Evolutionary conservation across 2,329 filamentous ascomycete species (phyloP), one percentile per base, ranked within the genome.

Genomic region (Fusarium subglutinans): DNA sequence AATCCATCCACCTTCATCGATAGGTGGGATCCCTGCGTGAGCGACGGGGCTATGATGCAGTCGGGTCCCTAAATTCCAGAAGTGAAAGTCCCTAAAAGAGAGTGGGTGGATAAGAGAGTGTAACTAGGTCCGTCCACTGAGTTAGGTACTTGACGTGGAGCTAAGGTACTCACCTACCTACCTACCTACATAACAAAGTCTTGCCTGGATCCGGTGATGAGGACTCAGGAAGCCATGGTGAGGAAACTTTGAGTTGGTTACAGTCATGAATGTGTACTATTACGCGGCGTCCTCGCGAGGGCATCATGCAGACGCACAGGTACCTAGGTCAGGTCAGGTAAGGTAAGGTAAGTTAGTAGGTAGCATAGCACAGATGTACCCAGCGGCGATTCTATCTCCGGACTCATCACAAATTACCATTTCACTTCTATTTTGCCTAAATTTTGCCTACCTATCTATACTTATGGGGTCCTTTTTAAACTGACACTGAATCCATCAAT

Each of bases 31-130:
- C 66, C 66, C 68, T 69, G 66, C 65, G 72, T 67, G 76, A 76
- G 72, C 75, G 63, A 77, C 72, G 76, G 77, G 77, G 77, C 75
- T 75, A 78, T 78, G 77, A 78, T 78, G 77, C 77, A 78, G 75
- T 65, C 28, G 40, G 63, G 28, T 55, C 48, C 48, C 63, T 63
- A 54, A 63, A 53, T 40, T 33, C 44, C 61, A 60, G 37, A 63
- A 26, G 61, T 37, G 20, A 59, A 70, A 48, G 67, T 66, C 63
- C 71, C 72, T 69, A 63, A 57, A 69, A 47, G 56, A 62, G 63
- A 68, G 58, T 72, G 72, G 47, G 71, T 74, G 71, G 60, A 62
- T 66, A 64, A 72, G 61, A 55, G 53, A 58, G 48, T 67, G 50
- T 47, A 35, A 35, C 14, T 35, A 68, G 63, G 63, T 43, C 61